Base-by-base conservation (phyloP, 352 stramenopile species). In the Globisporangium barbulae region DNA sequence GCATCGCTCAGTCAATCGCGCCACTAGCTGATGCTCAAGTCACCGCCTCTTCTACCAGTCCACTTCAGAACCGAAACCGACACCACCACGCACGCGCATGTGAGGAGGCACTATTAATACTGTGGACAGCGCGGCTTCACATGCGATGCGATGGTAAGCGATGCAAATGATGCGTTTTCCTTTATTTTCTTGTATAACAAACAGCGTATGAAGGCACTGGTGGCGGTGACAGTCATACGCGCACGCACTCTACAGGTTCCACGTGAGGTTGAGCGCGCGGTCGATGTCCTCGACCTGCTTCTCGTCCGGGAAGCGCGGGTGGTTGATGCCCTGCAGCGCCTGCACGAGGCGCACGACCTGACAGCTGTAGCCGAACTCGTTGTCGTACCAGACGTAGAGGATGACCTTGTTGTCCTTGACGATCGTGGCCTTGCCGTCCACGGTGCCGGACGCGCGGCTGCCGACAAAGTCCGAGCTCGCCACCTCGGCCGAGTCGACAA, bases 381-480 rank as follows among this genome's bases (percentile, higher is more conserved):
- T 96, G 78, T 96, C 88, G 78, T 96, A 96, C 85, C 88, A 96
- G 45, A 93, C 81, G 74, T 96, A 94, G 6, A 96, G 67, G 64
- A 96, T 80, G 53, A 90, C 76, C 71, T 92, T 90, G 74, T 93
- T 89, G 72, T 76, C 81, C 48, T 83, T 78, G 49, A 94, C 85
- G 48, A 96, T 96, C 37, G 87, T 96, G 12, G 87, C 85, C 70
- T 93, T 90, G 53, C 81, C 83, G 62, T 96, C 89, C 12, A 96
- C 75, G 2, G 88, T 93, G 19, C 83, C 83, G 28, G 81, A 70
- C 5, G 82, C 82, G 37, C 84, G 83, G 65, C 83, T 81, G 48
- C 87, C 89, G 37, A 96, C 81, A 72, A 96, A 93, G 57, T 96
- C 88, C 39, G 79, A 88, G 6, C 84, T 94, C 45, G 86, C 87